These are phyloP conservation scores for Cylindrotheca fusiformis DNA, from an alignment of 108 stramenopile species.

Conservation along the genomic window DNA sequence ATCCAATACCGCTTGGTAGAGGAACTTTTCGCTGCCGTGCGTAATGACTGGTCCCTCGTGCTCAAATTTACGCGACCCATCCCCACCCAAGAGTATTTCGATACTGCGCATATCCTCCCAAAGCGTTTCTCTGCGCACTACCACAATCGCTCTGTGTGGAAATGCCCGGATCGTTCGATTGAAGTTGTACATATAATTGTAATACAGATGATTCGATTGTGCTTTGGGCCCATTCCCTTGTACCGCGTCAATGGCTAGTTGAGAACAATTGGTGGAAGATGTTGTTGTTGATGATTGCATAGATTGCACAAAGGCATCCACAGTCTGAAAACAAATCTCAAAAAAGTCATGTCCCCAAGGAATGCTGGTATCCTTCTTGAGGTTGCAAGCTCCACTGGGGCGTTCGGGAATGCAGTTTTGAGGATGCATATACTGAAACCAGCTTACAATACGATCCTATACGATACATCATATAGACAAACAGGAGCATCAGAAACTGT, in stretches of 20 bases:
- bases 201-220: conserved; percentile 25
- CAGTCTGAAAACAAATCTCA: conserved; percentile 26
- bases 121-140: conserved; percentile 16
- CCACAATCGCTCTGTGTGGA: conserved; percentile 8
- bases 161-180: conserved; percentile 12
- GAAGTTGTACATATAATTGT: conserved; percentile 17
- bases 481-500: too few relatives aligned
- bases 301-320: conserved; percentile 14
- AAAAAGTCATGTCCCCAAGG: conserved; percentile 30
- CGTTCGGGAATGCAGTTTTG: conserved; percentile 19
- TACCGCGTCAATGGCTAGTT: conserved; percentile 10
- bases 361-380: conserved; percentile 13
- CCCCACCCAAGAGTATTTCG: conserved; percentile 15
- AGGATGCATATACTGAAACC: conserved; percentile 40
- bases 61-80: conserved; percentile 8
- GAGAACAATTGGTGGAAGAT: conserved; percentile 2
- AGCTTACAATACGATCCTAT: conserved; percentile 20
- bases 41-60: conserved; percentile 20
- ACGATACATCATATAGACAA: too few relatives aligned
- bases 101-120: conserved; percentile 19
- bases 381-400: conserved; percentile 26
- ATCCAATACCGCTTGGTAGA: conserved; percentile 12
- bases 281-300: neutral
- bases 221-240: conserved; percentile 17
- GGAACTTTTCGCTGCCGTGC: conserved; percentile 27